Percentiles rank a stretch among this genome's conserved stretches.
phyloP scores from a whole-genome alignment of 352 stramenopile genomes.

The Phytophthora tubulina region DNA sequence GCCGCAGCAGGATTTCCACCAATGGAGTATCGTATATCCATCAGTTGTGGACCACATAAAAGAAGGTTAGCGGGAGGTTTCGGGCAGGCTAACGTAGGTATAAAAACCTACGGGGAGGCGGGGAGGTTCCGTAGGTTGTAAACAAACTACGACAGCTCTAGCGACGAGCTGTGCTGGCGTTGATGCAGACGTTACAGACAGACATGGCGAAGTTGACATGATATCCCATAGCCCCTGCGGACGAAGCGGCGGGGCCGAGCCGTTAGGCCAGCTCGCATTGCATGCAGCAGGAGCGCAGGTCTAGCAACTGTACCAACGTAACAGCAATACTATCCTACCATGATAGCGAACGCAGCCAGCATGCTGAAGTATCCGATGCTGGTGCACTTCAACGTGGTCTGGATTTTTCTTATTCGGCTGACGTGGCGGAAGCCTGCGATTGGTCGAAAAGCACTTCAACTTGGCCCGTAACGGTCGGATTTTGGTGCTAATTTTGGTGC shows the following conservation, averaged over 20 bases:
- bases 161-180: conserved; percentile 1
- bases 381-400: conserved; percentile 33
- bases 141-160: too few species aligned
- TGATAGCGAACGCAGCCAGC: background rate
- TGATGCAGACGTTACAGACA: conserved; percentile 10
- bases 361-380: conserved; percentile 8
- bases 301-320: too few species aligned
- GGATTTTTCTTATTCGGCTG: conserved; percentile 46
- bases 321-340: too few species aligned
- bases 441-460: conserved; percentile 41
- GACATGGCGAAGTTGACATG: conserved; percentile 30
- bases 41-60: too few species aligned
- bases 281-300: background rate
- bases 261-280: background rate
- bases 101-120: too few species aligned
- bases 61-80: too few species aligned
- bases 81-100: too few species aligned
- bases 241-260: background rate
- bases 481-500: background rate
- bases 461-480: conserved; percentile 21
- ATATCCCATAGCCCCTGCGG: conserved; percentile 23
- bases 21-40: too few species aligned
- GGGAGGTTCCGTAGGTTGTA: too few species aligned
- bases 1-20: too few species aligned
- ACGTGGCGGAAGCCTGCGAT: conserved; percentile 31